These are phyloP conservation scores for Pseudocercospora macadamiae DNA, from an alignment of 2,329 filamentous ascomycete genomes.

Conservation along the genomic window DNA sequence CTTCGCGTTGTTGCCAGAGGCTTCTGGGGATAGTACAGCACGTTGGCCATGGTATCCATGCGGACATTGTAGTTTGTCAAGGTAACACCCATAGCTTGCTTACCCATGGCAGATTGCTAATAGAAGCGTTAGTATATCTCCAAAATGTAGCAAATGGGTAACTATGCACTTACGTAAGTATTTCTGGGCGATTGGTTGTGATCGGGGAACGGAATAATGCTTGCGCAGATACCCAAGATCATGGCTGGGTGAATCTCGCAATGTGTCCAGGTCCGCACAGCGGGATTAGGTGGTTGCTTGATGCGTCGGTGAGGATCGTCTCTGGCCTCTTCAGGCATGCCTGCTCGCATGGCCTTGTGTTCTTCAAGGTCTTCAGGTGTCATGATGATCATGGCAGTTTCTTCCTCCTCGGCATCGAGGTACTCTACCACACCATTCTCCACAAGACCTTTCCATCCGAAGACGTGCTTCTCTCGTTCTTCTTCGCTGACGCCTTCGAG, in stretches of 20 bases:
- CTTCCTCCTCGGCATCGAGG: conserved; percentile 96
- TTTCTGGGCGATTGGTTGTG: conserved; percentile 98
- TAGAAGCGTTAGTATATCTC: no score
- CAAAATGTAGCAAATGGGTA: no score
- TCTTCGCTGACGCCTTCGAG: conserved; percentile 57
- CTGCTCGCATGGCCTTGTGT: conserved; percentile 45
- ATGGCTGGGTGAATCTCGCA: conserved; percentile 99
- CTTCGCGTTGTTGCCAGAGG: conserved; percentile 92
- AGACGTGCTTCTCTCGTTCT: conserved; percentile 63
- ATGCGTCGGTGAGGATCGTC: conserved; percentile 81
- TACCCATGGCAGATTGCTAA: conserved; percentile 97
- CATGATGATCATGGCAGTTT: conserved; percentile 99
- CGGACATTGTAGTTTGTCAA: conserved; percentile 94
- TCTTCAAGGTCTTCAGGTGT: conserved; percentile 89
- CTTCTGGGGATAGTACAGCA: conserved; percentile 98
- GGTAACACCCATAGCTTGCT: conserved; percentile 99
- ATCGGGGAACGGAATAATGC: conserved; percentile 99
- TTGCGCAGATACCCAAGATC: conserved; percentile 97
- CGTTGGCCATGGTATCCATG: conserved; percentile 99
- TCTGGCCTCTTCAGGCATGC: conserved; percentile 56
- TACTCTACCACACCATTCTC: conserved; percentile 89
- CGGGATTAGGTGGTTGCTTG: conserved; percentile 83
- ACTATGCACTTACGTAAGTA: no score
- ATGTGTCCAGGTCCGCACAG: conserved; percentile 91
- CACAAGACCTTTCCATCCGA: conserved; percentile 87